These are phyloP conservation scores for Cenchrus americanus DNA, from an alignment of 176 grass and related monocot species.

Conservation along the genomic window DNA sequence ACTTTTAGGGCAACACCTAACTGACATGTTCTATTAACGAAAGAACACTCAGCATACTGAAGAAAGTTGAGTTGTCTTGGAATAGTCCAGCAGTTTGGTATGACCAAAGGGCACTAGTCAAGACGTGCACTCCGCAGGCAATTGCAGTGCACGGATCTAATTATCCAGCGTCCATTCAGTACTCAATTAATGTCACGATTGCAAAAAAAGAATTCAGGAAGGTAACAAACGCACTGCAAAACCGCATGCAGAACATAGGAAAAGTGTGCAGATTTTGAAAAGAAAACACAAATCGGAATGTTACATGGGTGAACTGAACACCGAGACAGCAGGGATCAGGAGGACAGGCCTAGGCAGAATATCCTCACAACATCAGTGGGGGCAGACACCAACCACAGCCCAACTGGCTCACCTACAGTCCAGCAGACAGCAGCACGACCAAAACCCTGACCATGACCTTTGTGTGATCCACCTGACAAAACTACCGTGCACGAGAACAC, in stretches of 20 bases:
- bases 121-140: too few species aligned
- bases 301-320: constrained; percentile 45
- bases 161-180: too few species aligned
- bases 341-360: not conserved
- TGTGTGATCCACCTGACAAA: constrained; percentile 40
- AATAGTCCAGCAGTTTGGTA: too few species aligned
- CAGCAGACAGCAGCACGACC: constrained; percentile 4
- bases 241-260: not conserved
- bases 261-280: too few species aligned
- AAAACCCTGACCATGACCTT: constrained; percentile 27
- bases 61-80: too few species aligned
- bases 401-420: constrained; percentile 24
- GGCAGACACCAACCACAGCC: constrained; percentile 12
- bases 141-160: too few species aligned
- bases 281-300: too few species aligned
- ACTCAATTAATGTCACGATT: too few species aligned
- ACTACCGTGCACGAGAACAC: constrained; percentile 37
- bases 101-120: too few species aligned
- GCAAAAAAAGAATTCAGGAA: not conserved
- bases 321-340: not conserved
- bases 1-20: too few species aligned
- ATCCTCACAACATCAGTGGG: not conserved
- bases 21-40: too few species aligned
- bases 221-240: not conserved
- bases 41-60: too few species aligned